Evolutionary conservation across 768 basidiomycete species (phyloP), one percentile per base, ranked within the genome.

Genomic region (Mrakia blollopis): DNA sequence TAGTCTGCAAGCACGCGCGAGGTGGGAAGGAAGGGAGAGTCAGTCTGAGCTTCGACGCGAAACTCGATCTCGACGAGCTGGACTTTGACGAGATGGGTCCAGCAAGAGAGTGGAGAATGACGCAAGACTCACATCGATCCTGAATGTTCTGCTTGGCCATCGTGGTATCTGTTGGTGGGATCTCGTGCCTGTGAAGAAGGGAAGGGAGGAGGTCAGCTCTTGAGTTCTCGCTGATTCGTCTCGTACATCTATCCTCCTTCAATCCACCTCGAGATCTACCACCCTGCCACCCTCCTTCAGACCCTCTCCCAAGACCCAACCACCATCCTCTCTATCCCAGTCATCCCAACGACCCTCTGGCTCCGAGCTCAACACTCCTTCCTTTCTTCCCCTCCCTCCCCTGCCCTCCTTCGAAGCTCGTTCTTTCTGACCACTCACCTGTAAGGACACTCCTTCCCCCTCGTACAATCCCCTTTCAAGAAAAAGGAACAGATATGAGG

Each of bases 401-500:
- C 60, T 3, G 1, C n/a, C 60, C 2, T 21, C n/a, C 21, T 30
- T 28, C 47, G 14, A 50, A 50, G 2, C 2, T 18, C 60, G 16
- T n/a, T 61, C 60, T 3, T 18, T 35, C 2, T 16, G 11, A 8
- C 18, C n/a, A 83, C 87, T 74, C 76, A 89, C 89, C 90, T 84
- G 84, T 93, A 98, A 2, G 97, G 97, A 83, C 97, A 99, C 78
- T 96, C 94, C 21, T 85, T 85, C 10, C 97, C 97, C 61, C 97
- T 89, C 57, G 87, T 93, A 83, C 97, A 99, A 74, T 95, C 92
- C 0, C 97, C 97, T 85, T 98, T 99, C 70, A 88, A 90, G 82
- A 90, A 98, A 87, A 98, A 98, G 2, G 92, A 93, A 83, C 97
- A 99, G 21, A 97, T 82, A 79, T 98, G 92, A 65, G 97, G 93